Percentiles rank a stretch among this genome's conserved stretches.
These are phyloP conservation scores for Lachancea quebecensis DNA, from an alignment of 805 yeast genomes.

Conservation along the genomic window DNA sequence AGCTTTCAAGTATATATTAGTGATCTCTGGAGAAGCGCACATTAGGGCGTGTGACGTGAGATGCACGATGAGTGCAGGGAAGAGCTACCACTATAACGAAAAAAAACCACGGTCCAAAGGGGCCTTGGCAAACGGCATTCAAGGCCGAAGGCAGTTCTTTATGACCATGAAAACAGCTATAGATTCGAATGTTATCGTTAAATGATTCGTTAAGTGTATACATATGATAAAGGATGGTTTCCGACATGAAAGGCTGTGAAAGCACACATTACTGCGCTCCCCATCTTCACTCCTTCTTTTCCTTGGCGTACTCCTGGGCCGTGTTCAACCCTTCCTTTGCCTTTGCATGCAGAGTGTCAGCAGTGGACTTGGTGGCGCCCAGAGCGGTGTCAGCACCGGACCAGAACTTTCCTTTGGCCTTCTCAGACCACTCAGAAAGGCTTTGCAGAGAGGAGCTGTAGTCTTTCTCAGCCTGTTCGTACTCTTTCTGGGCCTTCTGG, in stretches of 20 bases:
- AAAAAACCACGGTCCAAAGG: no score
- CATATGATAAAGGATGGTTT: not conserved
- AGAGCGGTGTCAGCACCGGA: constrained; percentile 28
- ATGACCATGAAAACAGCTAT: not conserved
- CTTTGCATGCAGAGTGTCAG: constrained; percentile 21
- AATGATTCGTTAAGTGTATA: not conserved
- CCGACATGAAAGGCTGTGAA: not conserved
- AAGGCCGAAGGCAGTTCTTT: no score
- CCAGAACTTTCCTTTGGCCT: constrained; percentile 27
- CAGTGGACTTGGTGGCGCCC: constrained; percentile 24
- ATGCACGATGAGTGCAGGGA: no score
- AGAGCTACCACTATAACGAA: no score
- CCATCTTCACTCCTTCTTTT: constrained; percentile 7
- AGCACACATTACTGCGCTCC: not conserved
- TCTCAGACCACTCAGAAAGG: constrained; percentile 26
- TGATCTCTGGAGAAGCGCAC: no score
- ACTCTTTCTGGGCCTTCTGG: constrained; percentile 27
- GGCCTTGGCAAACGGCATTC: no score
- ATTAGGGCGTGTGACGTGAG: no score
- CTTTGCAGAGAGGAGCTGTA: constrained; percentile 14
- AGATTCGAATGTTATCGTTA: not conserved
- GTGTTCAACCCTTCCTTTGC: constrained; percentile 14
- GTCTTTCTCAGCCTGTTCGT: constrained; percentile 23
- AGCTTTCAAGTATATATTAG: no score
- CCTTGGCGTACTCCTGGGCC: constrained; percentile 10